A percentile compares a stretch with the other conserved stretches of the same genome.
Conservation (phyloP, 352 stramenopile species). For the Globisporangium echinulatum region DNA sequence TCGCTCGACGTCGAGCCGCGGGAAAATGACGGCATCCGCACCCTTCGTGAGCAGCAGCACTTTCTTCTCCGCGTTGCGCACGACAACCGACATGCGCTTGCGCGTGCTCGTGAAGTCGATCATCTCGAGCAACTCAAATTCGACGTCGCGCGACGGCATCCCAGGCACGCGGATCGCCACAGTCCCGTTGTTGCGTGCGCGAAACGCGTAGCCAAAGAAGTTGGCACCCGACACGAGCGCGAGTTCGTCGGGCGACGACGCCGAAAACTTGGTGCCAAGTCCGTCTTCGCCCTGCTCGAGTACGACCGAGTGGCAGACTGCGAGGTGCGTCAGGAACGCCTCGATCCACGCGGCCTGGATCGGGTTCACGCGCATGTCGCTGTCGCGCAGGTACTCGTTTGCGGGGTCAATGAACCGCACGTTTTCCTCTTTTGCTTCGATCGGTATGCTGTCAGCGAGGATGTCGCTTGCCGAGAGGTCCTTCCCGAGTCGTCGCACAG, state of each 20-base stretch:
- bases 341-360: slow-evolving; percentile 71
- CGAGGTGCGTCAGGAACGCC: slow-evolving; percentile 73
- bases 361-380: slow-evolving; percentile 29
- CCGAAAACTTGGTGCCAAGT: slow-evolving; percentile 48
- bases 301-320: slow-evolving; percentile 83
- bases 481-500: slow-evolving; percentile 59
- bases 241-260: slow-evolving; percentile 77
- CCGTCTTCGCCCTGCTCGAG: slow-evolving; percentile 49
- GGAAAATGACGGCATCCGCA: slow-evolving; percentile 80
- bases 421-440: slow-evolving; percentile 55
- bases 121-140: slow-evolving; percentile 91
- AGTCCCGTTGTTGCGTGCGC: slow-evolving; percentile 51
- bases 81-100: slow-evolving; percentile 98
- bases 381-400: slow-evolving; percentile 51
- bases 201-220: slow-evolving; percentile 79
- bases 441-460: slow-evolving; percentile 54
- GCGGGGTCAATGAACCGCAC: slow-evolving; percentile 80
- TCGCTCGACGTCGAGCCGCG: slow-evolving; percentile 32
- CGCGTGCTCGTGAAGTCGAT: slow-evolving; percentile 98
- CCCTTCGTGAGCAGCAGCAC: slow-evolving; percentile 80
- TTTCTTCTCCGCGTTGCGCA: slow-evolving; percentile 66
- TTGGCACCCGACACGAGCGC: slow-evolving; percentile 74
- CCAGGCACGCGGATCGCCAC: slow-evolving; percentile 44
- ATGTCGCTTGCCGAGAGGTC: slow-evolving; percentile 72
- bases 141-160: slow-evolving; percentile 18